These are phyloP conservation scores for Aspergillus melleus DNA, from an alignment of 2,329 filamentous ascomycete genomes.

Conservation along the genomic window DNA sequence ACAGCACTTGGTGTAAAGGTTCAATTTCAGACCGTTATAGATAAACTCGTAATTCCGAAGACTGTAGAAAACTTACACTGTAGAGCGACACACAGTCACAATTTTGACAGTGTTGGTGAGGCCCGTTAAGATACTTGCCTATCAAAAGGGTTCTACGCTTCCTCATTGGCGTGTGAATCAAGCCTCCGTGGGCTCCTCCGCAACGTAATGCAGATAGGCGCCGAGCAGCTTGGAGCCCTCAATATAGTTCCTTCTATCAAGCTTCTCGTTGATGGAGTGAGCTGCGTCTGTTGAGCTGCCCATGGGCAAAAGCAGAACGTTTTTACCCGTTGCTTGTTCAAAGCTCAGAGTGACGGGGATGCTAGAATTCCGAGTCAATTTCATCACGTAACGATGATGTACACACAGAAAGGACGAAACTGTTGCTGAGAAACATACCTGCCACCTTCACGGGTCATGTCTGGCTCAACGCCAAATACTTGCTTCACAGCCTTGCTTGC, in stretches of 20 bases:
- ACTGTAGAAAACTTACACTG: too few relatives aligned
- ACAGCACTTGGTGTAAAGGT: too few relatives aligned
- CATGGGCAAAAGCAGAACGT: constrained; percentile 93
- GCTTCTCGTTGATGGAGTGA: constrained; percentile 97
- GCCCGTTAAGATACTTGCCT: neutral
- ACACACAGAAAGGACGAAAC: neutral
- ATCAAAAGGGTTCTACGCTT: neutral
- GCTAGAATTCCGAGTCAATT: constrained; percentile 49
- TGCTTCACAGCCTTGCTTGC: constrained; percentile 94
- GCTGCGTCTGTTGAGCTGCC: constrained; percentile 94
- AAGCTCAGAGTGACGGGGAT: constrained; percentile 97
- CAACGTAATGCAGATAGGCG: constrained; percentile 93
- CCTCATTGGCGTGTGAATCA: neutral
- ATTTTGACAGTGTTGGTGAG: too few relatives aligned
- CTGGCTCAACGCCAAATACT: constrained; percentile 89
- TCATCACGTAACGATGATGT: neutral
- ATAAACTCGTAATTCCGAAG: too few relatives aligned
- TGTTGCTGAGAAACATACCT: constrained; percentile 53
- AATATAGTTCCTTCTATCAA: constrained; percentile 96
- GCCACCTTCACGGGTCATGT: constrained; percentile 94
- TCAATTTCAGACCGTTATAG: too few relatives aligned
- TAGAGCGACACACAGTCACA: too few relatives aligned
- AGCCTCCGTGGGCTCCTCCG: constrained; percentile 69
- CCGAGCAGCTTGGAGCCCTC: constrained; percentile 95
- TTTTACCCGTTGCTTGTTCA: constrained; percentile 97